These are phyloP conservation scores for Cucumis cinereus DNA, from an alignment of 306 rosid species.

Conservation along the genomic window DNA sequence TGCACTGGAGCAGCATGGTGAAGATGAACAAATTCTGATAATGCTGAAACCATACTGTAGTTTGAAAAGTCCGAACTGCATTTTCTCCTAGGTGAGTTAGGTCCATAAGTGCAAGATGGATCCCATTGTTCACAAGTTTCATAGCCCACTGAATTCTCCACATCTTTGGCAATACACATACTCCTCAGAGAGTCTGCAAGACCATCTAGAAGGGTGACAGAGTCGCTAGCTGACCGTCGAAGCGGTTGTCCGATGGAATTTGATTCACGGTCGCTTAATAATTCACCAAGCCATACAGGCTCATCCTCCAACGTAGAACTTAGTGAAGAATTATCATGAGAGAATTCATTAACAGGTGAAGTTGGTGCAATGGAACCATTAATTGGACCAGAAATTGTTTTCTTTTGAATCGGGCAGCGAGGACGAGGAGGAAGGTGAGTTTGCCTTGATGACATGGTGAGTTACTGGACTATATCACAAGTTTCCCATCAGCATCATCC, in stretches of 20 bases:
- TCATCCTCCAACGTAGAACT: constrained; percentile 18
- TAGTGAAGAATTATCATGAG: constrained; percentile 11
- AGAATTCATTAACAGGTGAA: constrained; percentile 6
- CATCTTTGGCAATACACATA: constrained; percentile 8
- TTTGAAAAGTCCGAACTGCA: constrained; percentile 22
- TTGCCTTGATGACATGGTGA: constrained; percentile 34
- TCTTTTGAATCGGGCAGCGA: constrained; percentile 33
- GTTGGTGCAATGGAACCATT: constrained; percentile 3
- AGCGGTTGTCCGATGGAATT: constrained; percentile 12
- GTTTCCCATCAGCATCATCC: constrained; percentile 17
- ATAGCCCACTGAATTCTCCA: constrained; percentile 9
- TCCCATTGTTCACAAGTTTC: constrained; percentile 16
- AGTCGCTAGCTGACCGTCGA: constrained; percentile 28
- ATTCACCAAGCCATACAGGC: constrained; percentile 27
- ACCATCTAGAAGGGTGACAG: constrained; percentile 22
- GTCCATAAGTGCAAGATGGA: constrained; percentile 26
- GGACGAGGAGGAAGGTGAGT: constrained; percentile 44
- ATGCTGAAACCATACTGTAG: constrained; percentile 26
- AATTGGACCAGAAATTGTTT: constrained; percentile 11
- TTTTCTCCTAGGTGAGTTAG: constrained; percentile 32
- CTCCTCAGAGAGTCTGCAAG: constrained; percentile 16
- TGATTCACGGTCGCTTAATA: constrained; percentile 17
- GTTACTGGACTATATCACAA: constrained; percentile 15
- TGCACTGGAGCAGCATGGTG: constrained; percentile 16
- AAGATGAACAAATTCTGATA: constrained; percentile 25